These are phyloP conservation scores for Ophiostoma sp. DNA, from an alignment of 2,329 filamentous ascomycete genomes.

Conservation along the genomic window DNA sequence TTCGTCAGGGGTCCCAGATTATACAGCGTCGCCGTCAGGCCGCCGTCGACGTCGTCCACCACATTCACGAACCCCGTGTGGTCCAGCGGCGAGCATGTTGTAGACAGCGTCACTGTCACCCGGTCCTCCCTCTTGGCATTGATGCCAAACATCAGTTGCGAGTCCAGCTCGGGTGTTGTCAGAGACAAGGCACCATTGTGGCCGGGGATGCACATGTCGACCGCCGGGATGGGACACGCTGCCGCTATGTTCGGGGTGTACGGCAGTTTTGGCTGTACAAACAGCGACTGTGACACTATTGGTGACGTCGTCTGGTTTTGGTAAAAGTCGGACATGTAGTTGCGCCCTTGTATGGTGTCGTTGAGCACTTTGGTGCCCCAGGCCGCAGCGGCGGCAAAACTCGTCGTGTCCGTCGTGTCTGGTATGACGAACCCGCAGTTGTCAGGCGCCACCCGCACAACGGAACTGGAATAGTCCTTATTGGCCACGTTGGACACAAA, in stretches of 20 bases:
- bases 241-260: constrained; percentile 2
- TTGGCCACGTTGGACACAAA: constrained; percentile 6
- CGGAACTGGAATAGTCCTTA: background rate
- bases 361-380: constrained; percentile 5
- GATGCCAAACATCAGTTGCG: constrained; percentile 16
- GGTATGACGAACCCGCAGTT: constrained; percentile 2
- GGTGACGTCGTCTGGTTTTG: background rate
- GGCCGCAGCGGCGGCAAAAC: background rate
- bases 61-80: background rate
- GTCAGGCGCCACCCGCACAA: background rate
- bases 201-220: background rate
- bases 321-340: constrained; percentile 21
- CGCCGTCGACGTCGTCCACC: background rate
- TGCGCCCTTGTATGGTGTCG: constrained; percentile 18
- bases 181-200: constrained; percentile 10
- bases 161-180: background rate
- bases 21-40: background rate
- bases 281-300: background rate
- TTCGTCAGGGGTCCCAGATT: background rate
- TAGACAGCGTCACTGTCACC: background rate
- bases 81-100: constrained; percentile 1
- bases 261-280: background rate
- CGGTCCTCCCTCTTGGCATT: background rate
- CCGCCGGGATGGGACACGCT: constrained; percentile 8
- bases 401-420: background rate